Evolutionary conservation across 352 stramenopile species (phyloP).

Genomic region (Phytopythium oedochilum): DNA sequence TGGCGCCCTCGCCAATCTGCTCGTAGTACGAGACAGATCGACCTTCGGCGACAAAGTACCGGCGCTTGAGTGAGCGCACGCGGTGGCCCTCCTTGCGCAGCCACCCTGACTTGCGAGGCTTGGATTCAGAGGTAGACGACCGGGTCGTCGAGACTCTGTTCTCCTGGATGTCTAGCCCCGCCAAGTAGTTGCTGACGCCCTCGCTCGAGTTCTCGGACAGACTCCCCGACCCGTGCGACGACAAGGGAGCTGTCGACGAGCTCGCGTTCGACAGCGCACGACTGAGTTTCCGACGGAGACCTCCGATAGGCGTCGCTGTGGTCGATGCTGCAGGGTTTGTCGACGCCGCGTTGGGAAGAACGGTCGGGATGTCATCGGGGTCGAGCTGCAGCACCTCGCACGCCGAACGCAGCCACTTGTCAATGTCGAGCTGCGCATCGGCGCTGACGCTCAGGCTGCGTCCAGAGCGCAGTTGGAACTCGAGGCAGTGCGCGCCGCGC

Average conservation of each 20-base stretch:
- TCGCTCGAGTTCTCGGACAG: slow-evolving; percentile 2
- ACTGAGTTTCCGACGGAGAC: slow-evolving; percentile 24
- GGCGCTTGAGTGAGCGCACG: slow-evolving; percentile 69
- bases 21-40: slow-evolving; percentile 57
- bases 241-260: neutral
- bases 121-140: neutral
- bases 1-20: slow-evolving; percentile 44
- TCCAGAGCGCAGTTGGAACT: slow-evolving; percentile 59
- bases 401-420: slow-evolving; percentile 61
- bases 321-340: neutral
- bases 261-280: slow-evolving; percentile 21
- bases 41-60: slow-evolving; percentile 70
- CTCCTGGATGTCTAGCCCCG: neutral
- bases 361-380: slow-evolving; percentile 18
- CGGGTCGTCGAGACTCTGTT: neutral
- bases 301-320: slow-evolving; percentile 6
- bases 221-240: slow-evolving; percentile 1
- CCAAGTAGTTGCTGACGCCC: neutral
- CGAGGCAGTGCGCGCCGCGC: slow-evolving; percentile 39
- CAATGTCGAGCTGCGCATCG: slow-evolving; percentile 43
- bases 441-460: slow-evolving; percentile 62
- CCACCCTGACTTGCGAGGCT: slow-evolving; percentile 58
- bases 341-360: neutral
- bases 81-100: slow-evolving; percentile 72
- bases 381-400: slow-evolving; percentile 52